Conservation (phyloP, 495 filamentous ascomycete genomes). For the Hypoxylon cercidicola region DNA sequence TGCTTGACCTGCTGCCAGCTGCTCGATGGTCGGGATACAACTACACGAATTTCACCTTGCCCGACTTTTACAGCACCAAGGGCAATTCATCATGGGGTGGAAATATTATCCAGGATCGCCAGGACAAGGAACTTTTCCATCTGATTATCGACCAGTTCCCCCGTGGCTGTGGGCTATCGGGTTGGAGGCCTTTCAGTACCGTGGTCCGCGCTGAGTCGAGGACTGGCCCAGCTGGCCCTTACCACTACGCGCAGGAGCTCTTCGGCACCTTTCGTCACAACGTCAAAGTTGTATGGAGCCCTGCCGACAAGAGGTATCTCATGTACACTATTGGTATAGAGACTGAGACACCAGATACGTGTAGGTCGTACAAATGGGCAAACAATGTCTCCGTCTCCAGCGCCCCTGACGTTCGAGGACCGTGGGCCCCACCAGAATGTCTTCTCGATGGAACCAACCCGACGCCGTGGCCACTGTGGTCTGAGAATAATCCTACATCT, state of each 20-base stretch:
- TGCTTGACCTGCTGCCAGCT: conserved; percentile 50
- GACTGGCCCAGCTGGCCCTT: conserved; percentile 50
- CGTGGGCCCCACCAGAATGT: conserved; percentile 23
- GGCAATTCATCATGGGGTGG: conserved; percentile 54
- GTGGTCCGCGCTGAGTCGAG: conserved; percentile 51
- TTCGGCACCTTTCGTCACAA: conserved; percentile 53
- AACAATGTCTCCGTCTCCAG: conserved; percentile 41
- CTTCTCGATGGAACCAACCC: conserved; percentile 46
- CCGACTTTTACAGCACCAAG: conserved; percentile 37
- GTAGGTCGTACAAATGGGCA: conserved; percentile 36
- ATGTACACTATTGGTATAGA: conserved; percentile 52
- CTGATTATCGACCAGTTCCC: conserved; percentile 51
- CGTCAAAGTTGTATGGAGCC: conserved; percentile 50
- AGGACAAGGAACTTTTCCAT: conserved; percentile 44
- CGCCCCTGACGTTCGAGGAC: conserved; percentile 25
- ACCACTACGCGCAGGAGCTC: conserved; percentile 46
- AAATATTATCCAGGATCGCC: conserved; percentile 50
- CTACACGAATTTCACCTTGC: conserved; percentile 36
- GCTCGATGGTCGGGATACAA: conserved; percentile 50
- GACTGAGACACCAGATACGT: conserved; percentile 30
- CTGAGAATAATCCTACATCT: conserved; percentile 13
- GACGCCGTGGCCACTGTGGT: conserved; percentile 45
- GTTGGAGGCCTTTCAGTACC: conserved; percentile 52
- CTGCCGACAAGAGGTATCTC: conserved; percentile 47
- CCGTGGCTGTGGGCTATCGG: conserved; percentile 50